These are phyloP conservation scores for Cryptococcus sp. DNA, from an alignment of 1,284 basidiomycete species.

Conservation along the genomic window DNA sequence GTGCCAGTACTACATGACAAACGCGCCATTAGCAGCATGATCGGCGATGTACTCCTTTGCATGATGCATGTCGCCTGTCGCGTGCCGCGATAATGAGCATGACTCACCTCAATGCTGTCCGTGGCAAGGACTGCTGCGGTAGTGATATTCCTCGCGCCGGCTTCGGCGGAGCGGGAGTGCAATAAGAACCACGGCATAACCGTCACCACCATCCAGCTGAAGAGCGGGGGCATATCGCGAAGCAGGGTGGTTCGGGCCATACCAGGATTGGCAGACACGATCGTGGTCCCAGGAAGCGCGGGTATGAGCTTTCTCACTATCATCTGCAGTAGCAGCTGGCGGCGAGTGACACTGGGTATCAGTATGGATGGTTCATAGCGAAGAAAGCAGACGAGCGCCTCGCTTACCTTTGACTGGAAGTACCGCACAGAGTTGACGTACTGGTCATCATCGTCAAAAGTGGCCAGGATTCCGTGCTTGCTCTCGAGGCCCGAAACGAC, in stretches of 20 bases:
- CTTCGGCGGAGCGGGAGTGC: conserved; percentile 6
- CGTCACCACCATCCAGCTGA: neutral
- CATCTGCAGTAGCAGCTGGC: conserved; percentile 29
- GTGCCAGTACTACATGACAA: neutral
- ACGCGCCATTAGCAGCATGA: too few species aligned
- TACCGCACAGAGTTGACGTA: conserved; percentile 17
- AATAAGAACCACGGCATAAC: conserved; percentile 4
- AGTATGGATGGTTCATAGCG: neutral
- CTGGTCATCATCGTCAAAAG: conserved; percentile 10
- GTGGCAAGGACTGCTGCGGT: conserved; percentile 6
- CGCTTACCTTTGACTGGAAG: conserved; percentile 23
- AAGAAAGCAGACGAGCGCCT: too few species aligned
- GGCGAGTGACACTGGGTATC: neutral
- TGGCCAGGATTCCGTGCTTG: conserved; percentile 4
- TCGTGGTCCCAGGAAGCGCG: conserved; percentile 8
- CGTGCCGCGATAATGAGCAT: too few species aligned
- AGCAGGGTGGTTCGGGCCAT: conserved; percentile 21
- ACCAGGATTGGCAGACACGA: conserved; percentile 23
- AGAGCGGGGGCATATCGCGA: conserved; percentile 9
- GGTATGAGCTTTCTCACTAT: conserved; percentile 18
- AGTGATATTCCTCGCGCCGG: conserved; percentile 14
- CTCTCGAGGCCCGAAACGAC: conserved; percentile 5
- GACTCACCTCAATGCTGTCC: conserved; percentile 17
- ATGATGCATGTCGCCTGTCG: too few species aligned
- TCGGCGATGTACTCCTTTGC: too few species aligned